Conservation (phyloP, 2,329 filamentous ascomycete species). For the Tolypocladium pustulatum region DNA sequence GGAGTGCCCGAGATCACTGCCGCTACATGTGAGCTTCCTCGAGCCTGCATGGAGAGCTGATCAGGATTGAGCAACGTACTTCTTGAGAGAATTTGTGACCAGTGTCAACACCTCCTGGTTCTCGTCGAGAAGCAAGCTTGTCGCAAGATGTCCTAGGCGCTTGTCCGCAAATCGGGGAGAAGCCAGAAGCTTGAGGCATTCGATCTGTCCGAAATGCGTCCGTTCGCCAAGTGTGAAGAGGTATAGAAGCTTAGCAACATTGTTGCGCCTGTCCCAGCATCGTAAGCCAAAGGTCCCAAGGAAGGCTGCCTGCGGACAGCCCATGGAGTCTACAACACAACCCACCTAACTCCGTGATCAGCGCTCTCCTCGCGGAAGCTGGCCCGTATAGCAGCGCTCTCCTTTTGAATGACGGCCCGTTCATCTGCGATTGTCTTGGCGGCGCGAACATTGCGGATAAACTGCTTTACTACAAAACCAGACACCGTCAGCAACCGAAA, state of each 20-base stretch:
- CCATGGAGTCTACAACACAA: neutral
- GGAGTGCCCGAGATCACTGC: slow-evolving; percentile 85
- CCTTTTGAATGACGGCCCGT: slow-evolving; percentile 95
- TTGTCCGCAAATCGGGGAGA: slow-evolving; percentile 98
- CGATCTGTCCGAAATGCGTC: slow-evolving; percentile 98
- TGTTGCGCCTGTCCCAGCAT: slow-evolving; percentile 64
- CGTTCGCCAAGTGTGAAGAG: slow-evolving; percentile 95
- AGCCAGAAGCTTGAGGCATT: slow-evolving; percentile 93
- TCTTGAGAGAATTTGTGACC: slow-evolving; percentile 95
- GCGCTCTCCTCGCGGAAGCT: slow-evolving; percentile 96
- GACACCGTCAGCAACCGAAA: neutral
- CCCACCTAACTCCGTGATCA: slow-evolving; percentile 81
- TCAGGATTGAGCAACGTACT: slow-evolving; percentile 41
- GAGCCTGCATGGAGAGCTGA: neutral
- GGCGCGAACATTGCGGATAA: slow-evolving; percentile 97
- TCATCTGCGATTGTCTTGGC: slow-evolving; percentile 99
- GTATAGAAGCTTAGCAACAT: slow-evolving; percentile 96
- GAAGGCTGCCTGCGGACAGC: neutral
- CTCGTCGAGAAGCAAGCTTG: slow-evolving; percentile 91
- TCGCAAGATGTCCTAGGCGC: slow-evolving; percentile 87
- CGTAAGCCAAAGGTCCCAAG: neutral
- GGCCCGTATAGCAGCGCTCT: slow-evolving; percentile 93
- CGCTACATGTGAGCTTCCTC: slow-evolving; percentile 7
- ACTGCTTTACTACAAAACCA: slow-evolving; percentile 74
- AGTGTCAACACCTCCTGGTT: slow-evolving; percentile 96